Conservation (phyloP, 2,329 filamentous ascomycete genomes). For the Paracoccidioides brasiliensis region DNA sequence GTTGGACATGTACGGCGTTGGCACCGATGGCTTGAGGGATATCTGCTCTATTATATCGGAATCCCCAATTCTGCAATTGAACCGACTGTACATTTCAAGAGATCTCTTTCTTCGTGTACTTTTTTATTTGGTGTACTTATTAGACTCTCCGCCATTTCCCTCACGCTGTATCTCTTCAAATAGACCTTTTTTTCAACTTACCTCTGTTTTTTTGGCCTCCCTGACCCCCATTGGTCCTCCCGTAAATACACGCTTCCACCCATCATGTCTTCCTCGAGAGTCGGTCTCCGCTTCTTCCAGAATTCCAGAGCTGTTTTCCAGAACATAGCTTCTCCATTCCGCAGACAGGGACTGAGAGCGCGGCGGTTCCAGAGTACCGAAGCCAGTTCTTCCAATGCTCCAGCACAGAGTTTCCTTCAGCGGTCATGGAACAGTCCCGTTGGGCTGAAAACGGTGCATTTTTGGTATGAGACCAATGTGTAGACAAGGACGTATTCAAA, state of each 20-base stretch:
- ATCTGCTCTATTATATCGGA: too few relatives aligned
- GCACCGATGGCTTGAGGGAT: not conserved
- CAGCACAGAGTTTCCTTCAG: constrained; percentile 46
- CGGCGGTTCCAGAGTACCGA: constrained; percentile 62
- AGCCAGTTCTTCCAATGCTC: constrained; percentile 32
- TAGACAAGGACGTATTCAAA: too few relatives aligned
- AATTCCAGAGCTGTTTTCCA: constrained; percentile 37
- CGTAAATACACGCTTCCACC: constrained; percentile 1
- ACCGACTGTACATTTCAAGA: not conserved
- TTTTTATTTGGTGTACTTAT: not conserved
- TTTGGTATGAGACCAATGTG: constrained; percentile 51
- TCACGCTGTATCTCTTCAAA: not conserved
- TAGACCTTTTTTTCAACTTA: not conserved
- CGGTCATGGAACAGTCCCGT: constrained; percentile 73
- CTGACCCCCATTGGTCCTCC: not conserved
- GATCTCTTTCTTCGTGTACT: not conserved
- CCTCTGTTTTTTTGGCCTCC: not conserved
- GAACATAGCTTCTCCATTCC: constrained; percentile 44
- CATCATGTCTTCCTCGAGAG: constrained; percentile 44
- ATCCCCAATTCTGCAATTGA: not conserved
- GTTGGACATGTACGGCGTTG: not conserved
- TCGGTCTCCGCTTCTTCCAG: constrained; percentile 46
- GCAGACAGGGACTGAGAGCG: constrained; percentile 34
- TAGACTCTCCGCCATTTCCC: not conserved
- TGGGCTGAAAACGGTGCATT: constrained; percentile 88